Percentiles rank a stretch among this genome's conserved stretches.
These are phyloP conservation scores for Eimeria maxima DNA, from an alignment of 169 alveolate species.

Conservation along the genomic window DNA sequence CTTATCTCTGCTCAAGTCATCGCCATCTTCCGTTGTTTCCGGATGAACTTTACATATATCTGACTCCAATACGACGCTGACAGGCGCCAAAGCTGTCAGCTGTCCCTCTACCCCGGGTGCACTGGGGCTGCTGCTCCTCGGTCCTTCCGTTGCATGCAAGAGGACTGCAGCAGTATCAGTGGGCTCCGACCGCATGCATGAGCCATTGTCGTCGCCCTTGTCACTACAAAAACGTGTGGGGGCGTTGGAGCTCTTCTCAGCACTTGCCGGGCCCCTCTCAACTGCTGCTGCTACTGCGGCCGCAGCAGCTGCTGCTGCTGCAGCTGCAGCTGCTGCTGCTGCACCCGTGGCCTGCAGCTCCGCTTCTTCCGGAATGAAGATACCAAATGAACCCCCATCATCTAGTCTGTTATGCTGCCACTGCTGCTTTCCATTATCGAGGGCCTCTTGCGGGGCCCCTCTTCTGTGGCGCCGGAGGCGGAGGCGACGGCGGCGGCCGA, in stretches of 20 bases:
- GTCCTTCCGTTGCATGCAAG: slow-evolving; percentile 1
- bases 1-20: not conserved
- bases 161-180: not conserved
- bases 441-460: slow-evolving; percentile 12
- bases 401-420: not conserved
- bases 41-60: not conserved
- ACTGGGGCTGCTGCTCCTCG: not conserved
- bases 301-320: slow-evolving; percentile 8
- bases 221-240: not conserved
- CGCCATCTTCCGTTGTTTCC: not conserved
- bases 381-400: not conserved
- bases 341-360: slow-evolving; percentile 10
- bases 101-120: not conserved
- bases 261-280: not conserved
- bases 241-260: not conserved
- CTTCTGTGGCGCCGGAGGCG: slow-evolving; percentile 53
- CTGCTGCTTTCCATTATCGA: not conserved
- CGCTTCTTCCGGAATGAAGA: not conserved
- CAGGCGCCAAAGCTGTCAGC: not conserved
- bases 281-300: not conserved
- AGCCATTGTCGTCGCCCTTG: not conserved
- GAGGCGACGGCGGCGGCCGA: slow-evolving; percentile 56
- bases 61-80: not conserved
- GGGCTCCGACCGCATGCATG: not conserved
- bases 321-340: not conserved